Evolutionary conservation across 2,329 filamentous ascomycete genomes (phyloP).

Genomic region (Macrophomina pseudophaseolina): DNA sequence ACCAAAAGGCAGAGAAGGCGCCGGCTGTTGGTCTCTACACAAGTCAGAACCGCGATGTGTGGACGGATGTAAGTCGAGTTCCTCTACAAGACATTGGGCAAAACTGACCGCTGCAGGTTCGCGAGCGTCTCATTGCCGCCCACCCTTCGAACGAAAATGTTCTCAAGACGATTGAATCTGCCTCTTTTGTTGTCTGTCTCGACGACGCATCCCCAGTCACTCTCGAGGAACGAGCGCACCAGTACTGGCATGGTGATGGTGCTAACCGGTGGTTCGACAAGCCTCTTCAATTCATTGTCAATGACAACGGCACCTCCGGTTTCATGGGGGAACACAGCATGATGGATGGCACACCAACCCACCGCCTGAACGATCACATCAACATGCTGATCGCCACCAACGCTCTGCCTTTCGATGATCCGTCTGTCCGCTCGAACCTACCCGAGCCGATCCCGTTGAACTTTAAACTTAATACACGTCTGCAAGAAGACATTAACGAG

Average conservation of each 20-base stretch:
- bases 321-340: constrained; percentile 99
- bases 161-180: constrained; percentile 81
- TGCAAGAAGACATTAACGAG: constrained; percentile 77
- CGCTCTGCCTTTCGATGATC: constrained; percentile 86
- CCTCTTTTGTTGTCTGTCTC: constrained; percentile 90
- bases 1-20: constrained; percentile 73
- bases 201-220: constrained; percentile 92
- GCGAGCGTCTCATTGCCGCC: constrained; percentile 75
- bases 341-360: constrained; percentile 99
- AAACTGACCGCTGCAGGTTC: constrained; percentile 49
- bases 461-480: constrained; percentile 77
- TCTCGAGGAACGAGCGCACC: constrained; percentile 89
- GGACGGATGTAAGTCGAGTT: constrained; percentile 69
- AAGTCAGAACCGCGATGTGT: constrained; percentile 89
- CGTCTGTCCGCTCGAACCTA: constrained; percentile 77
- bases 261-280: constrained; percentile 98
- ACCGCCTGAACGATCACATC: constrained; percentile 93
- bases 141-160: constrained; percentile 77
- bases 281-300: constrained; percentile 95
- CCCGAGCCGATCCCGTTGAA: constrained; percentile 78
- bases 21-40: constrained; percentile 84
- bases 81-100: background rate
- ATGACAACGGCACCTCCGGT: constrained; percentile 95
- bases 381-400: constrained; percentile 92
- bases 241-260: constrained; percentile 98